Evolutionary conservation across 2,329 filamentous ascomycete species (phyloP).

Genomic region (Pseudocercospora macadamiae): DNA sequence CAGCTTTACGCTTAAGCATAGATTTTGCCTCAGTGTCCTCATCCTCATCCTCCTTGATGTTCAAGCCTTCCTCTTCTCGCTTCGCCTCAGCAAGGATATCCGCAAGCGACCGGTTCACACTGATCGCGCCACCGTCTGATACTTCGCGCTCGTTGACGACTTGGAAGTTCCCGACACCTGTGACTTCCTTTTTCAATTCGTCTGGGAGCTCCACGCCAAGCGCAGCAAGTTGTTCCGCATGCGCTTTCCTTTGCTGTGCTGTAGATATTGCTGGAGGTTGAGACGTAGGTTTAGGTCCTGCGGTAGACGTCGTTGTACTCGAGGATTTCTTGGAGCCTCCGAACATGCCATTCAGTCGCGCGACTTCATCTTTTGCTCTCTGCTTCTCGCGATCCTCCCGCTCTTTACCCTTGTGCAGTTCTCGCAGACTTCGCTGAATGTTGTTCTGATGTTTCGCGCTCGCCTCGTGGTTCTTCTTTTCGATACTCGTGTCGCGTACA

Average conservation of each 20-base stretch:
- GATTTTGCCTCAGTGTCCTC: slow-evolving; percentile 53
- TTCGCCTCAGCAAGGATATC: slow-evolving; percentile 50
- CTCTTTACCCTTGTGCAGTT: slow-evolving; percentile 84
- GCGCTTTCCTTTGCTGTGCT: slow-evolving; percentile 72
- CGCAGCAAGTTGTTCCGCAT: slow-evolving; percentile 83
- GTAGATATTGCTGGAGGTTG: slow-evolving; percentile 46
- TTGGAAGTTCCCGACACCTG: slow-evolving; percentile 87
- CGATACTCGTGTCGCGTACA: slow-evolving; percentile 89
- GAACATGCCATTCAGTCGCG: slow-evolving; percentile 79
- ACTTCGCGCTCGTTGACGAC: slow-evolving; percentile 58
- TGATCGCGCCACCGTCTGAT: slow-evolving; percentile 20
- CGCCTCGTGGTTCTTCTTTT: slow-evolving; percentile 60
- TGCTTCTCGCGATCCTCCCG: slow-evolving; percentile 80
- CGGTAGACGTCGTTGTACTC: slow-evolving; percentile 34
- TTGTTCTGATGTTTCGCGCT: slow-evolving; percentile 55
- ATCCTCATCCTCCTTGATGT: slow-evolving; percentile 49
- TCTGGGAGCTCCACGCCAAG: slow-evolving; percentile 85
- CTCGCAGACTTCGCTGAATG: slow-evolving; percentile 86
- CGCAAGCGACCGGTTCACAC: slow-evolving; percentile 41
- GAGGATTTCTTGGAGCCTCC: slow-evolving; percentile 44
- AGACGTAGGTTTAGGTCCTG: slow-evolving; percentile 34
- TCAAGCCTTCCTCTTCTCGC: slow-evolving; percentile 44
- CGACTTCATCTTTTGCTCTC: slow-evolving; percentile 77
- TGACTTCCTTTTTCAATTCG: slow-evolving; percentile 76
- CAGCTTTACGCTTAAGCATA: slow-evolving; percentile 64